Evolutionary conservation across 2,329 filamentous ascomycete species (phyloP).

Genomic region (Erysiphe pulchra): DNA sequence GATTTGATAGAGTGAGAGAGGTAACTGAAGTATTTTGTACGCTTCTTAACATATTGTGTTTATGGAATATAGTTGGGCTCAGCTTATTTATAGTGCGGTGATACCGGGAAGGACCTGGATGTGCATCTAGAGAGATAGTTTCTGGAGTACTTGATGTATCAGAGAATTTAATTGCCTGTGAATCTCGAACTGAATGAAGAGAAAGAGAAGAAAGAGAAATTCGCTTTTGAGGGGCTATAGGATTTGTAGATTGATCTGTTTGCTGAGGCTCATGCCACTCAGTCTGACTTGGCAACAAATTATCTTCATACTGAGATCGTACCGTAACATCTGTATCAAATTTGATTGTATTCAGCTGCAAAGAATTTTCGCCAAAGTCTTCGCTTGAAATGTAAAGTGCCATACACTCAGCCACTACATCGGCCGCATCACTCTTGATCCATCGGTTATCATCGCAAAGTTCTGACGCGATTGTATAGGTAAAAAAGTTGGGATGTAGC

Average conservation of each 20-base stretch:
- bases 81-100: not conserved
- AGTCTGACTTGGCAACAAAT: not conserved
- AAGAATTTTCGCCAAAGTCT: conserved; percentile 2
- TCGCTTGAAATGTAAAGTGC: conserved; percentile 24
- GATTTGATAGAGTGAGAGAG: conserved; percentile 14
- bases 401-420: conserved; percentile 60
- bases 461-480: conserved; percentile 53
- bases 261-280: not conserved
- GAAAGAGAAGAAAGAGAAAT: not conserved
- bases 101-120: not conserved
- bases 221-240: not conserved
- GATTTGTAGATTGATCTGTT: not conserved
- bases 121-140: not conserved
- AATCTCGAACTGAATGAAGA: not conserved
- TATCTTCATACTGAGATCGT: not conserved
- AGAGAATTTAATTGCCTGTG: not conserved
- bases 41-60: conserved; percentile 27
- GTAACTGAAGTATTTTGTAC: conserved; percentile 29
- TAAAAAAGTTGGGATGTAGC: conserved; percentile 67
- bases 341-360: conserved; percentile 2
- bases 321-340: not conserved
- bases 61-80: conserved; percentile 28
- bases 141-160: not conserved
- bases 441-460: conserved; percentile 51
- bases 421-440: conserved; percentile 55